phyloP scores from a whole-genome alignment of 1,284 basidiomycete genomes.

The Peniophora sp. region DNA sequence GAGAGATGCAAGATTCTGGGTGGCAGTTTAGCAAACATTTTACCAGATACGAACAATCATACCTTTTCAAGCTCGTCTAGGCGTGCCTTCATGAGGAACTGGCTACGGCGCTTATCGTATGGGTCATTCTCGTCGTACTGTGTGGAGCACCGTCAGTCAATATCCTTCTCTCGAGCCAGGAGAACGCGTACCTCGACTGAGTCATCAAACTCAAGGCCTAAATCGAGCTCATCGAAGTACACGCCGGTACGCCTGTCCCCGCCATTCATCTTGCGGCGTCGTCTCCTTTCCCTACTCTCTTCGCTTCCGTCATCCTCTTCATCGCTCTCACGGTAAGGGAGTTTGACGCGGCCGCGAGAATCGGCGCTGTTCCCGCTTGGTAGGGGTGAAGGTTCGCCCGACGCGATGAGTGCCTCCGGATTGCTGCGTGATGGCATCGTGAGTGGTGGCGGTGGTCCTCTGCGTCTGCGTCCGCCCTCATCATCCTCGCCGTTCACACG shows the following conservation, averaged over 20 bases:
- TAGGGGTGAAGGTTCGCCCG: no score
- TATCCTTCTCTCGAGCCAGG: constrained; percentile 3
- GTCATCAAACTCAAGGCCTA: constrained; percentile 43
- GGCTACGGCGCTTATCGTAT: constrained; percentile 62
- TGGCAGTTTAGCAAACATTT: neutral
- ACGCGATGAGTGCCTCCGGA: no score
- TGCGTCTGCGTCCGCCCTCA: neutral
- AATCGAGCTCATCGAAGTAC: constrained; percentile 65
- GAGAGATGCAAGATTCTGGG: constrained; percentile 58
- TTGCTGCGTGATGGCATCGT: no score
- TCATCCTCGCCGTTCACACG: constrained; percentile 1
- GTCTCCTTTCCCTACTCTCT: constrained; percentile 12
- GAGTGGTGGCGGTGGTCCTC: no score
- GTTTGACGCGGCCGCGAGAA: neutral
- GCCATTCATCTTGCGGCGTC: constrained; percentile 23
- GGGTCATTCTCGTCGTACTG: constrained; percentile 64
- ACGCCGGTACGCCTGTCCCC: constrained; percentile 59
- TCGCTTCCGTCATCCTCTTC: constrained; percentile 15
- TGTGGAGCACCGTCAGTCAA: neutral
- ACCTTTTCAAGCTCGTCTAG: constrained; percentile 72
- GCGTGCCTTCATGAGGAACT: constrained; percentile 59
- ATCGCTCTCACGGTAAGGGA: constrained; percentile 4
- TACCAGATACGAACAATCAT: constrained; percentile 12
- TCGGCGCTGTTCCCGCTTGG: neutral
- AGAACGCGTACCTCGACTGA: constrained; percentile 18